Conservation (phyloP, 441 rosid genomes). For the Gossypium lobatum region DNA sequence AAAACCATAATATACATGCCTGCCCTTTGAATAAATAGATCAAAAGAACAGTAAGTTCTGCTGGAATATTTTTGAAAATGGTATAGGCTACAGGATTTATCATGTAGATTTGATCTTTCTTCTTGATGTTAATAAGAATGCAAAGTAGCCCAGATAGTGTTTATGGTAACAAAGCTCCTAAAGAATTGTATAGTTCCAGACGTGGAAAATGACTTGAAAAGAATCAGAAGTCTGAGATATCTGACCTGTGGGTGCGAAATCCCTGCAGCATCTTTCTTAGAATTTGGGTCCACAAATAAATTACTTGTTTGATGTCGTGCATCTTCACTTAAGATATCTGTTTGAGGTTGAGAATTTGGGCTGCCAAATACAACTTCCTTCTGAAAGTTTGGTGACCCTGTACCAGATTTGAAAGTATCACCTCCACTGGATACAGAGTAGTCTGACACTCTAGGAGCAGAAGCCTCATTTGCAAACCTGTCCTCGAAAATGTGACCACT, state of each 20-base stretch:
- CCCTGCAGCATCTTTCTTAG: slow-evolving; percentile 37
- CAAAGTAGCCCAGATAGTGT: neutral
- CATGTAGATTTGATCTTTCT: neutral
- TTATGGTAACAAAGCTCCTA: neutral
- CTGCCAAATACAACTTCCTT: slow-evolving; percentile 53
- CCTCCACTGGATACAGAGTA: slow-evolving; percentile 78
- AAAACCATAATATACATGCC: neutral
- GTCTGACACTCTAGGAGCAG: slow-evolving; percentile 77
- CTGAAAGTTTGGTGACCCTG: slow-evolving; percentile 66
- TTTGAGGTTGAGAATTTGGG: slow-evolving; percentile 49
- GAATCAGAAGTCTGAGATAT: neutral
- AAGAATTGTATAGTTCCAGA: neutral
- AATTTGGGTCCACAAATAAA: slow-evolving; percentile 36
- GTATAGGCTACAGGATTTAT: neutral
- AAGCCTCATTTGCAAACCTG: slow-evolving; percentile 78
- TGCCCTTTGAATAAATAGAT: neutral
- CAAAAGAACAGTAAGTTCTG: neutral
- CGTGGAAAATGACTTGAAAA: neutral
- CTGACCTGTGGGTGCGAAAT: slow-evolving; percentile 56
- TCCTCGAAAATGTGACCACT: slow-evolving; percentile 64
- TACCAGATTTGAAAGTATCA: slow-evolving; percentile 55
- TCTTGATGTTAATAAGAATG: neutral
- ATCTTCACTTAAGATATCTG: slow-evolving; percentile 37
- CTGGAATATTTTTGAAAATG: neutral
- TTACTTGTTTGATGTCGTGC: slow-evolving; percentile 23